Conservation (phyloP, 768 basidiomycete species). For the Hypsizygus marmoreus region DNA sequence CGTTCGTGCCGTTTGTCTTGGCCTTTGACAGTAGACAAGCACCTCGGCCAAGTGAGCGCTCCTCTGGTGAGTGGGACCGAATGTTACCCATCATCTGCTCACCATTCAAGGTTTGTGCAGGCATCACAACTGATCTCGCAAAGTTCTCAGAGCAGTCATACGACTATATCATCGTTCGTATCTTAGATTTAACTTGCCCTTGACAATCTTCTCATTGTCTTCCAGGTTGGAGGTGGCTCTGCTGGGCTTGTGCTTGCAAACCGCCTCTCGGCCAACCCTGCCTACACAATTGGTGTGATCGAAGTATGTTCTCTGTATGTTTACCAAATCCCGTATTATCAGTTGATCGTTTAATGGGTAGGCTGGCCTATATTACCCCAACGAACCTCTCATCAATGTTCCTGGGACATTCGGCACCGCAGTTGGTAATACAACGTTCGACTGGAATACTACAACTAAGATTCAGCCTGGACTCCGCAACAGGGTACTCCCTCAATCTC, state of each 20-base stretch:
- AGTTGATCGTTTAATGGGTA: background rate
- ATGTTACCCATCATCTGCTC: no score
- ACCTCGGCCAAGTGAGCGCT: background rate
- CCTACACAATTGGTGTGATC: slow-evolving; percentile 26
- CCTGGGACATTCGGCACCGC: slow-evolving; percentile 14
- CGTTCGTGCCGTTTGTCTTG: slow-evolving; percentile 1
- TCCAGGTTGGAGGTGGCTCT: slow-evolving; percentile 21
- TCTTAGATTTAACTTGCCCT: background rate
- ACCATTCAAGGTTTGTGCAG: background rate
- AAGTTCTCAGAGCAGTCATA: slow-evolving; percentile 13
- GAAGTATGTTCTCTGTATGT: slow-evolving; percentile 13
- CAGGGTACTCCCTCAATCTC: slow-evolving; percentile 13
- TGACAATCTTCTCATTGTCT: background rate
- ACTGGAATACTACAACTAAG: slow-evolving; percentile 12
- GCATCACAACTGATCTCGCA: slow-evolving; percentile 10
- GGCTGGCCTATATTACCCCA: slow-evolving; percentile 24
- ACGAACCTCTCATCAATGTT: slow-evolving; percentile 17
- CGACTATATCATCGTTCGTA: slow-evolving; percentile 15
- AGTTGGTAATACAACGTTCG: slow-evolving; percentile 6
- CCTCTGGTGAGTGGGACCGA: background rate
- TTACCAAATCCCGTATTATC: background rate
- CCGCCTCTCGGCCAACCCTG: slow-evolving; percentile 27
- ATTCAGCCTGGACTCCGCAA: slow-evolving; percentile 12
- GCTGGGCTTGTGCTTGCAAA: slow-evolving; percentile 22
- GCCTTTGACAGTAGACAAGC: no score